Base-by-base conservation (phyloP, 768 basidiomycete species). In the Epithele typhae region DNA sequence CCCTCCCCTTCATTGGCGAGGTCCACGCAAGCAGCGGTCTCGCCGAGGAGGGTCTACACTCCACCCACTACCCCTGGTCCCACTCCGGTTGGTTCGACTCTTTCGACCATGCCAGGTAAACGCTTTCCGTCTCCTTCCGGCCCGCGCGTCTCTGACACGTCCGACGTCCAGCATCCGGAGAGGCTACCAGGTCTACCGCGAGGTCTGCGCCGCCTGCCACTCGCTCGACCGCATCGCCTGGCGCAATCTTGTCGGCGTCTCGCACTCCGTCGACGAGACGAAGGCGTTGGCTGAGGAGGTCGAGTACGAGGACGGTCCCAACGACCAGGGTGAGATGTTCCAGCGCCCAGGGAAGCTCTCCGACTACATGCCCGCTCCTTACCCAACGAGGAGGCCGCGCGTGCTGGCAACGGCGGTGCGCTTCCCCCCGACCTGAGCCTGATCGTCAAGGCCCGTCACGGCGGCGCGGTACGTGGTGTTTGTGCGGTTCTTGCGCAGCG, bases 221-320 rank as follows among this genome's bases (percentile, higher is more conserved):
- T 99, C 96, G 25, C 83, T 99, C 46, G 92, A 99, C 74, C 92
- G 96, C 59, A 94, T 99, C 63, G 96, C 96, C 48, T 99, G 96
- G 96, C 91, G 96, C 65, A 99, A 98, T 74, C 75, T 99, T 48
- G 96, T 99, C 55, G 96, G 93, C 62, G 92, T 97, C 45, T 96
- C 93, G 23, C 96, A 99, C 72, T 91, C 87, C 57, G 95, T 75
- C 35, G 88, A 92, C 54, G 94, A 99, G 71, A 76, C 76, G 44
- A 87, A 89, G 67, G 73, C 75, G 2, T 81, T 98, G 86, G 96
- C 96, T 9, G 96, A 96, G 71, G 95, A 97, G 61, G 75, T 93
- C 48, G 96, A 99, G 68, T 99, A 98, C 69, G 78, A 81, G 61
- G 96, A 99, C 62, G 96, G 96, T 27, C 96, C 96, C 40, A 81